Conservation (phyloP, 2,329 filamentous ascomycete genomes). For the Penicillium sp. region DNA sequence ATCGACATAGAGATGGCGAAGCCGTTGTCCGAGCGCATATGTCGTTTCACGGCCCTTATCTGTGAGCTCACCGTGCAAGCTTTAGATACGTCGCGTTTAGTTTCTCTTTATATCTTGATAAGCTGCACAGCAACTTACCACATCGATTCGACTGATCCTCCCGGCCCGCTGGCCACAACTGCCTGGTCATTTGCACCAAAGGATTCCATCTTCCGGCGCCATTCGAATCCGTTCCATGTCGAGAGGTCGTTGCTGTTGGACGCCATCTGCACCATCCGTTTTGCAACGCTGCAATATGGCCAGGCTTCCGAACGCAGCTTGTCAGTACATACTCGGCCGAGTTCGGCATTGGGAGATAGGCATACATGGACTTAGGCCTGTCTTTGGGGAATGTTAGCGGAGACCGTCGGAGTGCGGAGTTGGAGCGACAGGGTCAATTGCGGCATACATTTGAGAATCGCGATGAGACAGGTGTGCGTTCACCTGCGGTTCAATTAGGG, state of each 20-base stretch:
- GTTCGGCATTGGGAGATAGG: not conserved
- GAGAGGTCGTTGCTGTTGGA: constrained; percentile 52
- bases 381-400: constrained; percentile 32
- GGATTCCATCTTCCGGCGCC: constrained; percentile 73
- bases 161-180: constrained; percentile 63
- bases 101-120: not conserved
- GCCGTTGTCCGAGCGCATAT: constrained; percentile 61
- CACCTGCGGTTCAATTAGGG: constrained; percentile 43
- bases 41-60: constrained; percentile 71
- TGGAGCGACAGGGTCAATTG: not conserved
- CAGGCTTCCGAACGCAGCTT: constrained; percentile 54
- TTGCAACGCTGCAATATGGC: constrained; percentile 83
- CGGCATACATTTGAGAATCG: constrained; percentile 70
- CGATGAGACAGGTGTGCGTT: constrained; percentile 79
- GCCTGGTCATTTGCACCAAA: constrained; percentile 70
- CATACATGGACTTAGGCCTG: constrained; percentile 50
- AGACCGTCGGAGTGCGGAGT: constrained; percentile 3
- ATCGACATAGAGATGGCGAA: constrained; percentile 70
- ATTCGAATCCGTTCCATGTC: constrained; percentile 58
- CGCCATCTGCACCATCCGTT: constrained; percentile 63
- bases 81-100: constrained; percentile 24
- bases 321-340: constrained; percentile 16
- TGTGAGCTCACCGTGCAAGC: constrained; percentile 63
- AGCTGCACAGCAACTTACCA: constrained; percentile 57
- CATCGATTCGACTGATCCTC: constrained; percentile 69